Base-by-base conservation (phyloP, 2,329 filamentous ascomycete genomes). In the Aschersonia sp. region DNA sequence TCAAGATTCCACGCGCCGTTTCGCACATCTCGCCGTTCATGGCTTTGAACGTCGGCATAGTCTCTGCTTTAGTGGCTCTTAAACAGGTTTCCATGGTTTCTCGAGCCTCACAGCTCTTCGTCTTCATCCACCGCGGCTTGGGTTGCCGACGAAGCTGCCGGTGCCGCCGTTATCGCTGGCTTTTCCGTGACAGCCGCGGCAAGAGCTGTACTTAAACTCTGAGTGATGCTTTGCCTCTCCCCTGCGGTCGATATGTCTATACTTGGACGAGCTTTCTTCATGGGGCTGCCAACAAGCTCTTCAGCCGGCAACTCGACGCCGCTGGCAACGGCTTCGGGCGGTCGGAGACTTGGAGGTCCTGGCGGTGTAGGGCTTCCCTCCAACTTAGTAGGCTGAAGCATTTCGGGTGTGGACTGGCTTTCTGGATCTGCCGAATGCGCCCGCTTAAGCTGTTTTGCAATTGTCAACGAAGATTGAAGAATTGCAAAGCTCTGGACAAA, bases 401-500 rank as follows among this genome's bases (percentile, higher is more conserved):
- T 54, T 42, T 62, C 59, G 4, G 62, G 58, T 1, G 63, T 62
- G 30, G 58, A 58, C 40, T 57, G 56, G 57, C 70, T 72, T 28
- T 84, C 70, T 9, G 80, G 81, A 46, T 89, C 85, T 40, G 75
- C 77, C 7, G 85, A 89, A 61, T 88, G 85, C 53, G 85, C 82
- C 53, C 85, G 77, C 71, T 91, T 91, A 52, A 91, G 78, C 85
- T 89, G 58, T 57, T 45, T 35, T 31, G 28, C 5, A 20, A 40
- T 9, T 41, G 38, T 46, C 35, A 51, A 53, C 58, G 30, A 55
- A 48, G 41, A 42, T 40, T 10, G 9, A 12, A 5, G 9, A 29
- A 47, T 31, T 4, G 9, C 29, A 20, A 9, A 28, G 1, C n/a
- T 5, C 20, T 30, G 5, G 30, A 9, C 3, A 28, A 42, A 35